A percentile compares a stretch with the other conserved stretches of the same genome.
Evolutionary conservation across 176 grass and related monocot species (phyloP).

Genomic region (Rhynchospora tenuis): DNA sequence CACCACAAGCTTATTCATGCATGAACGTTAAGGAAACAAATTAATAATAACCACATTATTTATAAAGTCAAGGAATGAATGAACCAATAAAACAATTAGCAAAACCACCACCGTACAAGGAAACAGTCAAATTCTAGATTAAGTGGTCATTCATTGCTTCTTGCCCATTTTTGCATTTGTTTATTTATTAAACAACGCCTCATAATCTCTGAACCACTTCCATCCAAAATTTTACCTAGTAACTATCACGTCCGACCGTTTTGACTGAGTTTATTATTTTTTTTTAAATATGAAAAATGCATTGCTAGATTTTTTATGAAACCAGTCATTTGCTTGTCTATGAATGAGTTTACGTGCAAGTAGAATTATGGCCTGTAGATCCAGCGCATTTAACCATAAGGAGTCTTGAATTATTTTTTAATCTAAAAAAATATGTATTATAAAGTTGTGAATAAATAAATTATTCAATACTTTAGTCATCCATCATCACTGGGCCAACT

Average conservation of each 20-base stretch:
- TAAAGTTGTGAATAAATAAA: background rate
- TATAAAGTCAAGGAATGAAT: background rate
- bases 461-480: background rate
- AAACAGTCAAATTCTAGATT: background rate
- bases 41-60: background rate
- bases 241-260: background rate
- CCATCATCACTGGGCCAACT: background rate
- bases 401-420: background rate
- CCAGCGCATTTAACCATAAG: background rate
- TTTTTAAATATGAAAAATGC: background rate
- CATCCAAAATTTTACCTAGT: background rate
- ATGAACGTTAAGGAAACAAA: background rate
- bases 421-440: background rate
- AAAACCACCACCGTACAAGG: background rate
- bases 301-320: background rate
- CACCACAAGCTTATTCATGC: background rate
- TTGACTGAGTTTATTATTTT: background rate
- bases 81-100: background rate
- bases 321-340: background rate
- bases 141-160: background rate
- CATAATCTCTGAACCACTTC: background rate
- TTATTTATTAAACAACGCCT: background rate
- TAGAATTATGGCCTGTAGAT: background rate
- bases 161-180: background rate
- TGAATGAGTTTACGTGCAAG: background rate